Conservation (phyloP, 805 yeast genomes). For the Ogataea methylovora region DNA sequence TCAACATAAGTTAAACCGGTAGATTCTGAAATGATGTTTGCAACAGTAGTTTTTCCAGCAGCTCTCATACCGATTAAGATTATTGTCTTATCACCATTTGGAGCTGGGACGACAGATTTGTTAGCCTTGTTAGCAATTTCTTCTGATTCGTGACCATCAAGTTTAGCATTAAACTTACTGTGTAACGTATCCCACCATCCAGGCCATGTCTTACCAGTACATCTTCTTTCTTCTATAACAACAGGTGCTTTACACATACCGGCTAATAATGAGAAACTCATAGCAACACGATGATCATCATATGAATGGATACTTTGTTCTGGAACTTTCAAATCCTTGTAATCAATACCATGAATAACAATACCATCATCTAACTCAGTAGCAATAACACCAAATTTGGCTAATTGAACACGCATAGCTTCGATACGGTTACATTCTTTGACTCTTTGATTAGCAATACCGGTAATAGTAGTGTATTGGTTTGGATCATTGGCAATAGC, state of each 20-base stretch:
- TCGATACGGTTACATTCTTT: constrained; percentile 94
- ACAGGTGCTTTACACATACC: constrained; percentile 57
- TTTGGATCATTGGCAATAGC: constrained; percentile 54
- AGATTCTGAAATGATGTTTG: constrained; percentile 67
- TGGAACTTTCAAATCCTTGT: constrained; percentile 49
- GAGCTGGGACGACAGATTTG: constrained; percentile 11
- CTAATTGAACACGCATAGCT: constrained; percentile 86
- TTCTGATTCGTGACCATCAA: constrained; percentile 62
- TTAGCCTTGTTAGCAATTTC: constrained; percentile 8
- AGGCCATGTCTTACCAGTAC: constrained; percentile 99
- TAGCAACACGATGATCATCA: constrained; percentile 97
- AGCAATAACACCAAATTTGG: constrained; percentile 84
- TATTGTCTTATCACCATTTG: constrained; percentile 48
- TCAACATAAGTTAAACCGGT: constrained; percentile 69
- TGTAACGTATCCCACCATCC: constrained; percentile 98
- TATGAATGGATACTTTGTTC: constrained; percentile 61
- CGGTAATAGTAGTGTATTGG: constrained; percentile 70
- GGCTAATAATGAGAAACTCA: constrained; percentile 89
- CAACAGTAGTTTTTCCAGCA: constrained; percentile 87
- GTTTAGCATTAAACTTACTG: constrained; percentile 49
- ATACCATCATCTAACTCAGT: constrained; percentile 90
- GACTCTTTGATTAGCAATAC: constrained; percentile 97
- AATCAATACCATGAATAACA: constrained; percentile 65
- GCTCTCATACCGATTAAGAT: constrained; percentile 96
- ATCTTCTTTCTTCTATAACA: constrained; percentile 74